Base-by-base conservation (phyloP, 2,329 filamentous ascomycete genomes). In the Scopulariopsis brevicaulis region DNA sequence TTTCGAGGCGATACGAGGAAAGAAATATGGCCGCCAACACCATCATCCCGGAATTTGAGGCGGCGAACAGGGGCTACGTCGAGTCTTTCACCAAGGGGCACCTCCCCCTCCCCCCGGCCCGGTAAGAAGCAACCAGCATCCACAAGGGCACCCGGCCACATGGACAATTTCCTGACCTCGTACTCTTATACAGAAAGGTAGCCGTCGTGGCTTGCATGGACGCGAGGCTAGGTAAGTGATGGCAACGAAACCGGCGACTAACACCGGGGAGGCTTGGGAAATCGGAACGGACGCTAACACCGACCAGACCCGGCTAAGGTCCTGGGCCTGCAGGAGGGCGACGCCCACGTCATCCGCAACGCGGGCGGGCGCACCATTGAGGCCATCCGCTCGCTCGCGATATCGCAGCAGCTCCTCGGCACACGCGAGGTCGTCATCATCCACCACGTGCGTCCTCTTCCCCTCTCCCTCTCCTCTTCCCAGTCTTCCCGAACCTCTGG, bases 281-380 rank as follows among this genome's bases (percentile, higher is more conserved):
- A 14, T 32, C 28, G 8, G 7, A 24, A 50, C 12, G 20, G n/a
- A 3, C 8, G 40, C 20, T 50, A 50, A 50, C 46, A 24, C 2
- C 37, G 22, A 8, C 11, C 85, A 64, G 79, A 93, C 64, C 83
- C 89, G 0, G 78, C 82, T 3, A 74, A 79, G 14, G 86, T 86
- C 1, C 86, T 90, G 57, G 86, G 85, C 10, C 85, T 92, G 59
- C 73, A 78, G 22, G 79, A 89, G 20, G 89, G 89, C 48, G 87
- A 91, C 62, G 89, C 89, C 0, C 89, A 94, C 69, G 82, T 91
- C 35, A 86, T 91, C 60, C 83, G 88, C 59, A 86, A 86, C 61
- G 81, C 80, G 5, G 80, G 80, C 11, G 83, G 70, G 2, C 77
- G 74, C 48, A 82, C 77, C 2, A 71, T 71, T 40, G 84, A 87